A percentile compares a stretch with the other conserved stretches of the same genome.
Conservation (phyloP, 768 basidiomycete species). For the Exidia glandulosa region DNA sequence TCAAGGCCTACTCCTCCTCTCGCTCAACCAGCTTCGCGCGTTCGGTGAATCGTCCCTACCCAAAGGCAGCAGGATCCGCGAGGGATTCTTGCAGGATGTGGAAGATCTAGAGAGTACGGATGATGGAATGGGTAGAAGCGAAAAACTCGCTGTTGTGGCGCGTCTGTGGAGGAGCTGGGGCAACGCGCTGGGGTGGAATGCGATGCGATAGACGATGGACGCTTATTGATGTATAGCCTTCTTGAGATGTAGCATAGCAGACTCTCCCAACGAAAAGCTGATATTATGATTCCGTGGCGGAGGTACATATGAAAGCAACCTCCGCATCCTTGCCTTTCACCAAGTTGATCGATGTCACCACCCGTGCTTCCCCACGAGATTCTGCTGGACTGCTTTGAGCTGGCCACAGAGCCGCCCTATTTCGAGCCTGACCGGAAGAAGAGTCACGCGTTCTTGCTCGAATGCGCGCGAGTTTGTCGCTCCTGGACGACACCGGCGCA, state of each 20-base stretch:
- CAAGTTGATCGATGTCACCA: neutral
- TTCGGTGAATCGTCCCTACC: constrained; percentile 54
- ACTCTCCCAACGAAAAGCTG: neutral
- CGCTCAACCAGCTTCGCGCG: constrained; percentile 51
- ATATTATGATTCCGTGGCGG: neutral
- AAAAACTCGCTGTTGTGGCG: constrained; percentile 69
- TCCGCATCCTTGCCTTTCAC: neutral
- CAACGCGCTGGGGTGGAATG: constrained; percentile 48
- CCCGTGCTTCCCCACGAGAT: neutral
- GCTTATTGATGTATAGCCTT: neutral
- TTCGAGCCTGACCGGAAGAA: neutral
- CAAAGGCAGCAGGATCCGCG: constrained; percentile 45
- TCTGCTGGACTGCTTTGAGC: neutral
- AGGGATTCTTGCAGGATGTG: constrained; percentile 80
- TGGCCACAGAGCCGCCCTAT: neutral
- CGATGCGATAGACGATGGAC: neutral
- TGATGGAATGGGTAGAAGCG: constrained; percentile 49
- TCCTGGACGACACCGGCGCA: constrained; percentile 55
- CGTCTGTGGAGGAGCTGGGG: constrained; percentile 90
- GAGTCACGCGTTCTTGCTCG: constrained; percentile 25
- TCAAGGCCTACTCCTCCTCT: constrained; percentile 62
- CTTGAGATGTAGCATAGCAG: neutral
- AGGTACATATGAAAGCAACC: too few relatives aligned
- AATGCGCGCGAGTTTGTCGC: constrained; percentile 54
- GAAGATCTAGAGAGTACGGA: constrained; percentile 56